A percentile compares a stretch with the other conserved stretches of the same genome.
Evolutionary conservation across 495 filamentous ascomycete species (phyloP).

Genomic region (Hypoxylon intermedium): DNA sequence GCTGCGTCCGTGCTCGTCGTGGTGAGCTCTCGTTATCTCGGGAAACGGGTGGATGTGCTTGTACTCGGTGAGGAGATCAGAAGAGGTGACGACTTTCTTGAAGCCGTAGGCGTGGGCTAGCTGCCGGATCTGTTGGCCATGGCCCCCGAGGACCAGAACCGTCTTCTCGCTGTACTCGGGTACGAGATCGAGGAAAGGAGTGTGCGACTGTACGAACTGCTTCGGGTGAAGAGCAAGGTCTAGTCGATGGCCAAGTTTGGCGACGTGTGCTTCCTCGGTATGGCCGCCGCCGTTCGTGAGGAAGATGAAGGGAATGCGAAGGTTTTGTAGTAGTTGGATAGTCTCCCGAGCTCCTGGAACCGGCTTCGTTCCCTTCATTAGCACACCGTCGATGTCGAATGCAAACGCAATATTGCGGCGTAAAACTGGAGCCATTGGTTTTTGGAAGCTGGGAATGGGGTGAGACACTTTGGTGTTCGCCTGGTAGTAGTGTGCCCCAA

Average conservation of each 20-base stretch:
- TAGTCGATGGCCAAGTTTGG: conserved; percentile 67
- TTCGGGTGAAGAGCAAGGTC: conserved; percentile 61
- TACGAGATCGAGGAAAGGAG: conserved; percentile 66
- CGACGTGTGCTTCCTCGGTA: conserved; percentile 70
- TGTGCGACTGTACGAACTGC: conserved; percentile 83
- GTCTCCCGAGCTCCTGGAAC: conserved; percentile 72
- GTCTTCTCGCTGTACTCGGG: conserved; percentile 67
- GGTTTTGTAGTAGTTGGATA: conserved; percentile 65
- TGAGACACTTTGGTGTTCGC: neutral
- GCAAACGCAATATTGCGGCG: conserved; percentile 68
- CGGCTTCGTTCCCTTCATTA: conserved; percentile 73
- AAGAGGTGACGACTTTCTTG: conserved; percentile 75
- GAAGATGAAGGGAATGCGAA: conserved; percentile 78
- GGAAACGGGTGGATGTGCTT: conserved; percentile 75
- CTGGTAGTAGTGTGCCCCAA: neutral
- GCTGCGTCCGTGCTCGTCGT: conserved; percentile 64
- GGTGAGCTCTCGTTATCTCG: conserved; percentile 67
- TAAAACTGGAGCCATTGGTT: conserved; percentile 3
- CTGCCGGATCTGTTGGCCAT: conserved; percentile 69
- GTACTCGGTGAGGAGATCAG: conserved; percentile 70
- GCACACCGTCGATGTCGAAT: conserved; percentile 89
- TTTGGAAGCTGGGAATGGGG: neutral
- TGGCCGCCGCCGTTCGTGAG: conserved; percentile 88
- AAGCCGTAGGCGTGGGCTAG: conserved; percentile 83
- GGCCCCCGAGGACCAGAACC: conserved; percentile 75